Evolutionary conservation across 2,329 filamentous ascomycete species (phyloP).

Genomic region (Penicillium aurantiogriseum): DNA sequence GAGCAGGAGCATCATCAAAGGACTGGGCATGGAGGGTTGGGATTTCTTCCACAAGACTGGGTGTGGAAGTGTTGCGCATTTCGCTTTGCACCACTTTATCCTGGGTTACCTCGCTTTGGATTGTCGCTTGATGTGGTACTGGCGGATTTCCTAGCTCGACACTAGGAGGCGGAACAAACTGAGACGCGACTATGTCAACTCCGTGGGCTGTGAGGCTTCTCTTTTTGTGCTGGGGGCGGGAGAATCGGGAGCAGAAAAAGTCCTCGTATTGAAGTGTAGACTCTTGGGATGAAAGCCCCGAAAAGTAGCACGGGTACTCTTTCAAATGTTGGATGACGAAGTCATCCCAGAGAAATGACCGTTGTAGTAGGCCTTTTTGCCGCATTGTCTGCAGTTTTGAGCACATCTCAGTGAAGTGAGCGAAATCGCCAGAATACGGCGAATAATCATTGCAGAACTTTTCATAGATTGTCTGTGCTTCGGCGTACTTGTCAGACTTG

Average conservation of each 20-base stretch:
- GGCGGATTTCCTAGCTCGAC: not conserved
- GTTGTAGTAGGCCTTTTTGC: slow-evolving; percentile 29
- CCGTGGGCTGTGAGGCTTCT: slow-evolving; percentile 36
- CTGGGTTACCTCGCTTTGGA: not conserved
- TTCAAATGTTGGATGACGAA: slow-evolving; percentile 43
- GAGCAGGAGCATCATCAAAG: slow-evolving; percentile 10
- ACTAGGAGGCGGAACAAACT: slow-evolving; percentile 14
- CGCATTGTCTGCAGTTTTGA: slow-evolving; percentile 35
- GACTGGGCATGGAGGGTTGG: slow-evolving; percentile 27
- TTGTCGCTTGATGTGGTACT: not conserved
- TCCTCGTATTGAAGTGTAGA: slow-evolving; percentile 37
- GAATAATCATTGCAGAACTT: slow-evolving; percentile 43
- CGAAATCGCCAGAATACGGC: slow-evolving; percentile 38
- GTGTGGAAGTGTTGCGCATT: slow-evolving; percentile 20
- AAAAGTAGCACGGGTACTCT: slow-evolving; percentile 39
- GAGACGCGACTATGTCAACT: slow-evolving; percentile 32
- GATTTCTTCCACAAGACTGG: slow-evolving; percentile 26
- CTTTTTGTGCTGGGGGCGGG: slow-evolving; percentile 35
- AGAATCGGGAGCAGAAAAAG: slow-evolving; percentile 39
- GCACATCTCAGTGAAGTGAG: slow-evolving; percentile 42
- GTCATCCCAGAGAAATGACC: slow-evolving; percentile 47
- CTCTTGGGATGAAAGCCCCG: slow-evolving; percentile 24
- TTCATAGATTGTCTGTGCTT: slow-evolving; percentile 33
- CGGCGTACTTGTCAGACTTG: slow-evolving; percentile 16
- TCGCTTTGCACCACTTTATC: not conserved